Conservation (phyloP, 2,329 filamentous ascomycete genomes). For the Colletotrichum viniferum region DNA sequence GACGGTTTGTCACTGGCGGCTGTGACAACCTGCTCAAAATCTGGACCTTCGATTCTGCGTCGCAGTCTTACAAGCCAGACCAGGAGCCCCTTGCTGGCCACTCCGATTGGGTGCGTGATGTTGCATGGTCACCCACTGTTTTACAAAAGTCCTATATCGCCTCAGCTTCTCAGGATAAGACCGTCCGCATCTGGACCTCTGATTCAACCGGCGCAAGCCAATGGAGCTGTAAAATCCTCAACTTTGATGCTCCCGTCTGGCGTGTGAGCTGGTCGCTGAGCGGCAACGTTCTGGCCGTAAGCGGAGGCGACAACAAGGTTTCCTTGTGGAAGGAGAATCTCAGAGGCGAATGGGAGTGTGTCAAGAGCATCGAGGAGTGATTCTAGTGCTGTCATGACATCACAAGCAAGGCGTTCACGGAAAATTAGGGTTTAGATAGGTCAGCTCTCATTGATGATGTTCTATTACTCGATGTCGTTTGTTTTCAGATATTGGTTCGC, state of each 20-base stretch:
- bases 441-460: not conserved
- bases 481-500: not conserved
- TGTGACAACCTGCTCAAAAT: slow-evolving; percentile 94
- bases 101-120: slow-evolving; percentile 95
- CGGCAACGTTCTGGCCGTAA: slow-evolving; percentile 94
- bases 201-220: slow-evolving; percentile 69
- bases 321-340: slow-evolving; percentile 98
- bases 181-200: slow-evolving; percentile 94
- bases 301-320: slow-evolving; percentile 94
- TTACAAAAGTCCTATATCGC: slow-evolving; percentile 97
- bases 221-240: slow-evolving; percentile 85
- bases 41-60: slow-evolving; percentile 78
- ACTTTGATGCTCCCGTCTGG: slow-evolving; percentile 91
- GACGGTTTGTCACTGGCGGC: slow-evolving; percentile 92
- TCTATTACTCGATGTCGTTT: not conserved
- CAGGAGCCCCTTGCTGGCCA: slow-evolving; percentile 76
- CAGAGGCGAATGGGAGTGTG: slow-evolving; percentile 94
- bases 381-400: not conserved
- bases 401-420: slow-evolving; percentile 40
- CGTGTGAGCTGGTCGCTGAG: slow-evolving; percentile 97
- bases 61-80: slow-evolving; percentile 66
- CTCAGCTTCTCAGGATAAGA: slow-evolving; percentile 94
- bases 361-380: slow-evolving; percentile 94
- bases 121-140: slow-evolving; percentile 95
- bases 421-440: slow-evolving; percentile 22